Conservation (phyloP, 1,284 basidiomycete genomes). For the Cryptococcus sp. region DNA sequence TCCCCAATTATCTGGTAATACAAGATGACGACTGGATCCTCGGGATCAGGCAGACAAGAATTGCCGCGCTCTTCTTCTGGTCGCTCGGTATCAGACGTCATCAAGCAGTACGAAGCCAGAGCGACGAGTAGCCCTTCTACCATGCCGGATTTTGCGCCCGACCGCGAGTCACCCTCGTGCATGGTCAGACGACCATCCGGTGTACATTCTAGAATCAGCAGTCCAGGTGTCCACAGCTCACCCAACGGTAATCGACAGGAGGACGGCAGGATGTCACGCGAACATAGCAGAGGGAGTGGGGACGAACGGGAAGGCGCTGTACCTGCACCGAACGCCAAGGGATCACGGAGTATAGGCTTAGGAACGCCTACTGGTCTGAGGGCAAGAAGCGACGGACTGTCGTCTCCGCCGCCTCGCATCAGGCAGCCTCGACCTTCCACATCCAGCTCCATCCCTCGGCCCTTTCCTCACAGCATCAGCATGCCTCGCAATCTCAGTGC, state of each 20-base stretch:
- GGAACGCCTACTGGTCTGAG: not conserved
- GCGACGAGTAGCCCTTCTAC: slow-evolving; percentile 1
- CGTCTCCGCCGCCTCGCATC: not conserved
- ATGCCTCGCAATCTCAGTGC: slow-evolving; percentile 1
- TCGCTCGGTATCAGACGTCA: slow-evolving; percentile 13
- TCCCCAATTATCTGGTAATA: too few species aligned
- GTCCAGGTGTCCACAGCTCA: not conserved
- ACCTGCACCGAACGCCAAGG: not conserved
- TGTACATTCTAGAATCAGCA: slow-evolving; percentile 3
- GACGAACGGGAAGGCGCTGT: not conserved
- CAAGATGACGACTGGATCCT: too few species aligned
- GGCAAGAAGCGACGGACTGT: too few species aligned
- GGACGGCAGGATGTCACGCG: too few species aligned
- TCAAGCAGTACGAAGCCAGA: slow-evolving; percentile 14
- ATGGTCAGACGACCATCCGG: not conserved
- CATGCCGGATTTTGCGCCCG: not conserved
- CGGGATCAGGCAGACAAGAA: too few species aligned
- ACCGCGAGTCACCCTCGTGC: too few species aligned
- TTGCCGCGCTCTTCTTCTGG: too few species aligned
- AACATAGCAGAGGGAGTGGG: not conserved
- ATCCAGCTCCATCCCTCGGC: slow-evolving; percentile 11
- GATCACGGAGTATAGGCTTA: not conserved
- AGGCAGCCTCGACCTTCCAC: not conserved
- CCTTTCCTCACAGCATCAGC: slow-evolving; percentile 3
- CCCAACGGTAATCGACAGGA: not conserved